Evolutionary conservation across 1,284 basidiomycete species (phyloP).

Genomic region (Macrocystidia cucumis): DNA sequence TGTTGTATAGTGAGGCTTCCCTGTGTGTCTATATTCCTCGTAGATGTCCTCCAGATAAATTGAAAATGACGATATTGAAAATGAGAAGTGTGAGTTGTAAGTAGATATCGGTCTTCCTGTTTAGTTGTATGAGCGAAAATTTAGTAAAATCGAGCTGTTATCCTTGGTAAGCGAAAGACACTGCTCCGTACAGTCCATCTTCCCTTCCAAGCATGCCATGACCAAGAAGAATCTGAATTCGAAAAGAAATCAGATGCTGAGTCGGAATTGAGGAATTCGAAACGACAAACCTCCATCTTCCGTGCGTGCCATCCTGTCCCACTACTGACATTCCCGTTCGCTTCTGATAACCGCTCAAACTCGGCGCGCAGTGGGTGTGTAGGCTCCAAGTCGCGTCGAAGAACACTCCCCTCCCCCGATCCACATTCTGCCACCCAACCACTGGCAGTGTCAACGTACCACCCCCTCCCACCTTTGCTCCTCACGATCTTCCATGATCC

Average conservation of each 20-base stretch:
- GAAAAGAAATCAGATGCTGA: constrained; percentile 9
- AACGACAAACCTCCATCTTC: constrained; percentile 86
- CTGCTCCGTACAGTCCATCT: constrained; percentile 89
- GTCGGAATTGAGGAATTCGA: constrained; percentile 4
- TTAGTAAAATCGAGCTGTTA: too few species aligned
- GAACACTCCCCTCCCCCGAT: constrained; percentile 24
- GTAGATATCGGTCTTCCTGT: too few species aligned
- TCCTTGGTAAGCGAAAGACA: constrained; percentile 86
- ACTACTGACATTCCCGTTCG: constrained; percentile 84
- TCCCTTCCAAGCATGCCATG: constrained; percentile 89
- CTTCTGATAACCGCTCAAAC: constrained; percentile 67
- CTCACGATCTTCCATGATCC: constrained; percentile 83
- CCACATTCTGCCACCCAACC: constrained; percentile 59
- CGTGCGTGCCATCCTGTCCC: constrained; percentile 92
- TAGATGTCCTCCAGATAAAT: too few species aligned
- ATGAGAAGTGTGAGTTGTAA: too few species aligned
- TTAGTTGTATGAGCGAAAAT: too few species aligned
- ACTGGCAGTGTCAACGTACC: constrained; percentile 88
- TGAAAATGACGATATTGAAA: too few species aligned
- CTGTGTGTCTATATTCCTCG: too few species aligned
- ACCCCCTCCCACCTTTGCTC: constrained; percentile 90
- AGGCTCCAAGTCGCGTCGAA: constrained; percentile 54
- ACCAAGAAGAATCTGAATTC: constrained; percentile 68
- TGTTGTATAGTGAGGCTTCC: too few species aligned
- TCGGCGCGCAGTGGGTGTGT: constrained; percentile 63